Evolutionary conservation across 176 grass and related monocot species (phyloP).

Genomic region (Aegilops speltoides): DNA sequence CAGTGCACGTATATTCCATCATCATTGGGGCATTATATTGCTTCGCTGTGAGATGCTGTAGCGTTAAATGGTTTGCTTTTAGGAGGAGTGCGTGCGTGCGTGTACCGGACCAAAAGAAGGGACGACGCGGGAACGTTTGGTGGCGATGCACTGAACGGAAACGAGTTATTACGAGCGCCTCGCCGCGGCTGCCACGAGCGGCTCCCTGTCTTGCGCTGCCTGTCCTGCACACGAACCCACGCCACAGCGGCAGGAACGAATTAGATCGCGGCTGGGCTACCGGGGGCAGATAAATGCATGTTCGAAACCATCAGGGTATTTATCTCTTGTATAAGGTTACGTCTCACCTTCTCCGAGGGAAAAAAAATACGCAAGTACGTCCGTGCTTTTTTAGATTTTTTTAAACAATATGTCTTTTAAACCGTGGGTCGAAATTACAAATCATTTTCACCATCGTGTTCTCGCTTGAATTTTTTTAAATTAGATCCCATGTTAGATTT

Average conservation of each 20-base stretch:
- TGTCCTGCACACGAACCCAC: background rate
- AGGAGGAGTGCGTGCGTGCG: background rate
- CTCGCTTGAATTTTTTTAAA: too few relatives aligned
- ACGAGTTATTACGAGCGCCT: background rate
- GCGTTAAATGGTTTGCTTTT: background rate
- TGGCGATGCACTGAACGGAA: constrained; percentile 19
- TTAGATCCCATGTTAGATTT: too few relatives aligned
- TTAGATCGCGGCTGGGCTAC: constrained; percentile 1
- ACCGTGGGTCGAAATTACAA: too few relatives aligned
- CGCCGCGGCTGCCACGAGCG: background rate
- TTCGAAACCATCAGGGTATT: too few relatives aligned
- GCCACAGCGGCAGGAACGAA: background rate
- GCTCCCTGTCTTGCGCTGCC: constrained; percentile 26
- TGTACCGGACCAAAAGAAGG: constrained; percentile 13
- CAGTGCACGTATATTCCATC: background rate
- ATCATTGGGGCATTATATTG: background rate
- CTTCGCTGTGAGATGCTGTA: background rate
- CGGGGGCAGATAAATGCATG: background rate
- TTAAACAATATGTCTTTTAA: too few relatives aligned
- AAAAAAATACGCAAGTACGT: too few relatives aligned
- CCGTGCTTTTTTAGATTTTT: too few relatives aligned
- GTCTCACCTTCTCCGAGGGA: too few relatives aligned
- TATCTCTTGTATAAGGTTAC: too few relatives aligned
- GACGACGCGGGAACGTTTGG: background rate
- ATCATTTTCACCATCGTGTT: too few relatives aligned